Percentiles rank a stretch among this genome's conserved stretches.
Evolutionary conservation across 2,329 filamentous ascomycete species (phyloP).

Genomic region (Colletotrichum sp.): DNA sequence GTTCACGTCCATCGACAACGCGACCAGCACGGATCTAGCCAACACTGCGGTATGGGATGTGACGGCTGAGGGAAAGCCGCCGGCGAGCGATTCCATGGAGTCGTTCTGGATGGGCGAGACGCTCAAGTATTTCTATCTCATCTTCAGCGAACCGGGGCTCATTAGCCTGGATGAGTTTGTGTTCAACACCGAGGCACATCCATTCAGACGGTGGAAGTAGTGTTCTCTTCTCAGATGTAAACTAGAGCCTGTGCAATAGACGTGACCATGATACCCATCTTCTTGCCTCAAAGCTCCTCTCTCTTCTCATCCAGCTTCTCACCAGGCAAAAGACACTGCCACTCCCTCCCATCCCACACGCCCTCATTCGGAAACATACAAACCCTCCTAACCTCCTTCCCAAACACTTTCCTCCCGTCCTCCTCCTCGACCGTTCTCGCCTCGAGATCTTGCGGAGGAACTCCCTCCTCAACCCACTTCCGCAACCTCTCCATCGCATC

Average conservation of each 20-base stretch:
- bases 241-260: neutral
- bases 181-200: conserved; percentile 43
- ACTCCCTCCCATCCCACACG: neutral
- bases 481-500: conserved; percentile 21
- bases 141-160: conserved; percentile 60
- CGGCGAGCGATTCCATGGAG: conserved; percentile 67
- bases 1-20: conserved; percentile 58
- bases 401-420: neutral
- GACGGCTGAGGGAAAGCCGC: conserved; percentile 31
- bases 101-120: conserved; percentile 31
- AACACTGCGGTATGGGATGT: conserved; percentile 61
- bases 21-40: conserved; percentile 54
- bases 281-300: neutral
- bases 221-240: fast-evolving
- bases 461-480: conserved; percentile 61
- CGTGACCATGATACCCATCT: neutral
- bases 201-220: conserved; percentile 21
- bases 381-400: neutral
- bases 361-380: neutral
- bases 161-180: conserved; percentile 66
- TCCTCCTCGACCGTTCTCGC: neutral
- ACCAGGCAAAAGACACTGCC: neutral
- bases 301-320: neutral
- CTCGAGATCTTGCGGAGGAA: conserved; percentile 39
- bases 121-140: conserved; percentile 40